Conservation (phyloP, 768 basidiomycete genomes). For the Amanita polypyramis region DNA sequence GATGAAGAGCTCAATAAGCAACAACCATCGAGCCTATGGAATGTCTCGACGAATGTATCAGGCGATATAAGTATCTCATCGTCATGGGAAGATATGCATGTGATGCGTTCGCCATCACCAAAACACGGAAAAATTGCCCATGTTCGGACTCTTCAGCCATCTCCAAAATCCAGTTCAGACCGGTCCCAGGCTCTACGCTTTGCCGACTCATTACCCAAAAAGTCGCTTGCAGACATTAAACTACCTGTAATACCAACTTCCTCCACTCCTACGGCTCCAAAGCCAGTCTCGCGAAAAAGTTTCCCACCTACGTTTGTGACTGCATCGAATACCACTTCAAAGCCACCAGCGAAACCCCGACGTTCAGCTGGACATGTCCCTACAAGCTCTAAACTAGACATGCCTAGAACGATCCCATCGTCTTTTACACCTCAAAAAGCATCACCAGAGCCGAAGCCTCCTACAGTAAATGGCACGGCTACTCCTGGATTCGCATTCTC, state of each 20-base stretch:
- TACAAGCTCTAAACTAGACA: constrained; percentile 12
- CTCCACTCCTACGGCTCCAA: constrained; percentile 9
- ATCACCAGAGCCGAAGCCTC: constrained; percentile 18
- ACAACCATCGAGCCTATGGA: constrained; percentile 1
- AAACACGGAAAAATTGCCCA: constrained; percentile 13
- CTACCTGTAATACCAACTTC: constrained; percentile 15
- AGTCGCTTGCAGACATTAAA: constrained; percentile 12
- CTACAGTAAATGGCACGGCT: constrained; percentile 12
- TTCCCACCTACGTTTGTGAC: constrained; percentile 9
- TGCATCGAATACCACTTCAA: neutral
- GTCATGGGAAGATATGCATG: constrained; percentile 54
- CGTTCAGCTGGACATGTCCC: neutral
- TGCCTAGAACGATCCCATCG: constrained; percentile 15
- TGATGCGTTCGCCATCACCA: constrained; percentile 14
- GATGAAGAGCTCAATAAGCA: constrained; percentile 42
- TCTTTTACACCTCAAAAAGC: constrained; percentile 20
- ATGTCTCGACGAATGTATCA: constrained; percentile 10
- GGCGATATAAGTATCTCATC: constrained; percentile 30
- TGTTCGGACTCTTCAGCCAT: constrained; percentile 16
- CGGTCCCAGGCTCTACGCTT: constrained; percentile 26
- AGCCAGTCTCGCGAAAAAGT: constrained; percentile 20
- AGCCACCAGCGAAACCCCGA: neutral
- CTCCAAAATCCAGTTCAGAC: constrained; percentile 16
- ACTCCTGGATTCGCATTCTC: constrained; percentile 25
- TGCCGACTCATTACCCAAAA: constrained; percentile 18